Conservation (phyloP, 208 protist species). For the Wallacemonas rigidus region DNA sequence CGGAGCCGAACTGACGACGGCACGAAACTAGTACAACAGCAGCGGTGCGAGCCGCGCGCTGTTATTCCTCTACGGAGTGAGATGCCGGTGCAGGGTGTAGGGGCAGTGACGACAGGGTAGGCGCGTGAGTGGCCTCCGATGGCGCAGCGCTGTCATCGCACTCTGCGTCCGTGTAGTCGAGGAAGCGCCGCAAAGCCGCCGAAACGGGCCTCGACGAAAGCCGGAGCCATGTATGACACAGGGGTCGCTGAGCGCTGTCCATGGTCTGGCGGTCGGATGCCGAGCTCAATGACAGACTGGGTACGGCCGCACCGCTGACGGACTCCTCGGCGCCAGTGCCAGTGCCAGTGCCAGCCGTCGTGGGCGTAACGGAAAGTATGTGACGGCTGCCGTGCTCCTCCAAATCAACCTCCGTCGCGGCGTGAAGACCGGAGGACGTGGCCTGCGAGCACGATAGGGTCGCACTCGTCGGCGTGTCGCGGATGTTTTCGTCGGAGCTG, state of each 20-base stretch:
- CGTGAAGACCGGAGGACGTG: not conserved
- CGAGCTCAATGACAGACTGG: not conserved
- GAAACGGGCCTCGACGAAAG: not conserved
- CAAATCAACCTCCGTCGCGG: not conserved
- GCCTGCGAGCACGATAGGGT: not conserved
- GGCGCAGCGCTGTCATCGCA: not conserved
- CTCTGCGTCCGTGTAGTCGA: not conserved
- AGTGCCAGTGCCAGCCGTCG: not conserved
- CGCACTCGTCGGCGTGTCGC: not conserved
- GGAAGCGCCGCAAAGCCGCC: not conserved
- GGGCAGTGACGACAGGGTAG: not conserved
- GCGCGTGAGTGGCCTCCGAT: not conserved
- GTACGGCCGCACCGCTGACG: not conserved
- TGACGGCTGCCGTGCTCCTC: not conserved
- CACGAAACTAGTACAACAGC: too few relatives aligned
- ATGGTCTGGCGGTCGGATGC: not conserved
- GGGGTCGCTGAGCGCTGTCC: not conserved
- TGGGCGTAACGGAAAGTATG: not conserved
- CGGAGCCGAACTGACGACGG: too few relatives aligned
- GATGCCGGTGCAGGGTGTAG: not conserved
- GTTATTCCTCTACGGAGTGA: too few relatives aligned
- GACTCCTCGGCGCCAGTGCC: not conserved
- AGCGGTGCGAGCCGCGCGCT: too few relatives aligned
- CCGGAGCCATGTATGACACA: not conserved
- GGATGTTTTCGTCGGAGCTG: not conserved